Evolutionary conservation across 2,329 filamentous ascomycete genomes (phyloP), one percentile per base, ranked within the genome.

Genomic region (Aspergillus clavatus): DNA sequence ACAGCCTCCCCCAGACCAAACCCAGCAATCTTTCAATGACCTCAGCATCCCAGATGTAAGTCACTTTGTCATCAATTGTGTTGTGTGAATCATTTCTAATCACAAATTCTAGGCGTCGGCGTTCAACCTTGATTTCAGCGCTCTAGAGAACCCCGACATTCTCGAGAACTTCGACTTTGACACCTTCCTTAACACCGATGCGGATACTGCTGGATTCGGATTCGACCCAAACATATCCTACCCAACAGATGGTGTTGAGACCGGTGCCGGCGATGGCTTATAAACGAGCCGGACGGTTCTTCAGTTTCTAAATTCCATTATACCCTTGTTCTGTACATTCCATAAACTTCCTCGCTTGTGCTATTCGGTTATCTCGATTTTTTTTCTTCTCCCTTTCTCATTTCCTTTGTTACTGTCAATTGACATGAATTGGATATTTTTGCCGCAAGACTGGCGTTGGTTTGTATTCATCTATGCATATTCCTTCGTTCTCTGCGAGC

Each of bases 161-260:
- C 59, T 76, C 36, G 72, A 75, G 57, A 73, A 71, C 55, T 84
- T 84, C 61, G 80, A 84, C 63, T 84, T 84, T 61, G 81, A 84
- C 59, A 80, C 77, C 12, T 84, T 84, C 69, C 69, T 84, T 42
- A 80, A 83, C 56, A 79, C 76, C 29, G 77, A 77, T 52, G 62
- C 57, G 36, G 70, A 69, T 43, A 58, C 60, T n/a, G 58, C 61
- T 27, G 63, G 62, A 18, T 73, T 73, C 53, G 66, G 66, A 21
- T 73, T 73, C 47, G 68, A 71, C 33, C 64, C 68, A 18, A 70
- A 55, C 50, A 61, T 69, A 45, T 46, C 60, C 35, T 70, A 69
- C 48, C 47, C 60, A 26, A 56, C 61, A 10, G 70, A 72, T 50
- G 66, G 68, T 54, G 70, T 72, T 52, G 70, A 71, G 54, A 71